phyloP scores from a whole-genome alignment of 495 filamentous ascomycete genomes.

The Daldinia caldariorum region DNA sequence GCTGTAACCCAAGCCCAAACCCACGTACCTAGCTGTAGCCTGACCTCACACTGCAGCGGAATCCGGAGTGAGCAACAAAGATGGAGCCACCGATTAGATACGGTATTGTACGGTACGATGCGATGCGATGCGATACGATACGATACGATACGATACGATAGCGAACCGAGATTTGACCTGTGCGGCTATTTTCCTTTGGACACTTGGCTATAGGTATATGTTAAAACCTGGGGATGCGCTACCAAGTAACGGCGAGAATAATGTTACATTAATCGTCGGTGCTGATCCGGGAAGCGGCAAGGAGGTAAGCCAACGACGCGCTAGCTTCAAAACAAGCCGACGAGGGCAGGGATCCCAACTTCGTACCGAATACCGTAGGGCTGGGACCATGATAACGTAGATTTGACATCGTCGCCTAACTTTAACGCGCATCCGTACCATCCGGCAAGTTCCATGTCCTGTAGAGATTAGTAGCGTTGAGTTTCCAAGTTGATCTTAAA shows the following conservation, averaged over 20 bases:
- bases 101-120: too few relatives aligned
- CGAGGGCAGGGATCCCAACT: conserved; percentile 21
- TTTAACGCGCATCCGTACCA: background rate
- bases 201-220: too few relatives aligned
- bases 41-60: conserved; percentile 34
- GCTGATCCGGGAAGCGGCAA: conserved; percentile 29
- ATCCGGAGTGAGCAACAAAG: background rate
- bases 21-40: conserved; percentile 17
- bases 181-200: background rate
- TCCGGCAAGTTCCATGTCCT: background rate
- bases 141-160: background rate
- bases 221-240: too few relatives aligned
- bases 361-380: conserved; percentile 37
- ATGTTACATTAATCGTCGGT: conserved; percentile 28
- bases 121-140: too few relatives aligned
- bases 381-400: conserved; percentile 15
- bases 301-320: conserved; percentile 24
- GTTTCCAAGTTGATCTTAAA: background rate
- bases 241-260: background rate
- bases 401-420: background rate
- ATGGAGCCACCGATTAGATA: background rate
- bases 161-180: background rate
- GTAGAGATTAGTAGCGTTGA: background rate
- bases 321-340: conserved; percentile 26
- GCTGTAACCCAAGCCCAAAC: conserved; percentile 5